Base-by-base conservation (phyloP, 129 eudicot genomes). In the Tanacetum coccineum region DNA sequence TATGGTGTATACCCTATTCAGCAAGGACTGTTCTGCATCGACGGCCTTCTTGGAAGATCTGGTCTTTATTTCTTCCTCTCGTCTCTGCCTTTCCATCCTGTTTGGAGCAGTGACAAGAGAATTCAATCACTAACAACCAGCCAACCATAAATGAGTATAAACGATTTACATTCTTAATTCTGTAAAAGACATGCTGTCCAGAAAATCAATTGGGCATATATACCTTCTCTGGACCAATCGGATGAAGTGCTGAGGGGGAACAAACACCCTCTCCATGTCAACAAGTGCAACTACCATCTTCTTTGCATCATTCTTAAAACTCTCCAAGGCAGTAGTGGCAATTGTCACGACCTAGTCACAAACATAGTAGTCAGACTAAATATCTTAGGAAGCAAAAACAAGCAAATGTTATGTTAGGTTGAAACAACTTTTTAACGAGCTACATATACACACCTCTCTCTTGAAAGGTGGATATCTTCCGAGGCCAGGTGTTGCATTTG, bases 201-300 rank as follows among this genome's bases (percentile, higher is more conserved):
- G 19, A 36, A 54, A 14, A 32, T 22, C 42, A 3, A 55, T 26
- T 62, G 66, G 54, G 52, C 80, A 54, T 36, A 49, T 4, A 13
- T 84, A 94, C 99, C 96, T 79, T 78, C 99, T 87, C 84, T 94
- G 99, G 63, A 94, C 97, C 84, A 94, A 73, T 73, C 99, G 97
- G 54, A 94, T 94, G 67, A 94, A 94, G 66, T 94, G 99, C 66
- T 94, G 99, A 14, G 99, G 99, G 50, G 99, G 99, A 46, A 94
- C 99, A 83, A 89, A 94, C 39, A 86, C 99, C 36, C 99, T 86
- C 76, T 94, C 99, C 99, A 94, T 94, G 81, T 94, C 99, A 66
- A 94, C 99, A 77, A 94, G 91, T 13, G 92, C 97, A 81, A 89
- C 90, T 14, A 94, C 99, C 99, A 94, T 89, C 39, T 84, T 90